These are phyloP conservation scores for Isabelozyma gotoi DNA, from an alignment of 805 yeast species.

Conservation along the genomic window DNA sequence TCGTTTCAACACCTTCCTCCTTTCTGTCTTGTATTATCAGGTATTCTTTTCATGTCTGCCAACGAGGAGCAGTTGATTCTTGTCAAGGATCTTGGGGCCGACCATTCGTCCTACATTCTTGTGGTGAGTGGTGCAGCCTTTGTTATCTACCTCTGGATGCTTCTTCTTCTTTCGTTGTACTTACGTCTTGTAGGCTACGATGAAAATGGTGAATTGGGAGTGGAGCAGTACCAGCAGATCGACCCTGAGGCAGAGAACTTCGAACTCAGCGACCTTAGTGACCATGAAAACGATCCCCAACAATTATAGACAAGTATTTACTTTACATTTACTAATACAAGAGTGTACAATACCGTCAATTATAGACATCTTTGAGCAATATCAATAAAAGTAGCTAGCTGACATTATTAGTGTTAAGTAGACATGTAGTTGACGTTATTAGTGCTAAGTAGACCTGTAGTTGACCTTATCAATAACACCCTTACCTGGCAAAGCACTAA, in stretches of 20 bases:
- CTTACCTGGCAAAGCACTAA: too few species aligned
- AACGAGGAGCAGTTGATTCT: constrained; percentile 81
- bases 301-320: neutral
- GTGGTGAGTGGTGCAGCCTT: constrained; percentile 73
- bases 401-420: too few species aligned
- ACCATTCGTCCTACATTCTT: constrained; percentile 80
- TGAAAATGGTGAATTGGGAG: constrained; percentile 34
- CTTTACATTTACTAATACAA: too few species aligned
- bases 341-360: too few species aligned
- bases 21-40: constrained; percentile 73
- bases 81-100: constrained; percentile 74
- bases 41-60: constrained; percentile 87
- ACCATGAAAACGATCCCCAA: constrained; percentile 12
- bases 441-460: too few species aligned
- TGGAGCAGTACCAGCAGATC: constrained; percentile 13
- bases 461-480: too few species aligned
- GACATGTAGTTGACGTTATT: too few species aligned
- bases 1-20: constrained; percentile 89
- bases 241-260: constrained; percentile 26
- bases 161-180: constrained; percentile 60
- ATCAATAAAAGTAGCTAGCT: too few species aligned
- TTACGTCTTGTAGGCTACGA: constrained; percentile 43
- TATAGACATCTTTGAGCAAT: too few species aligned
- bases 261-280: constrained; percentile 35
- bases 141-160: constrained; percentile 63